Base-by-base conservation (phyloP, 2,329 filamentous ascomycete genomes). In the Zymoseptoria tritici region DNA sequence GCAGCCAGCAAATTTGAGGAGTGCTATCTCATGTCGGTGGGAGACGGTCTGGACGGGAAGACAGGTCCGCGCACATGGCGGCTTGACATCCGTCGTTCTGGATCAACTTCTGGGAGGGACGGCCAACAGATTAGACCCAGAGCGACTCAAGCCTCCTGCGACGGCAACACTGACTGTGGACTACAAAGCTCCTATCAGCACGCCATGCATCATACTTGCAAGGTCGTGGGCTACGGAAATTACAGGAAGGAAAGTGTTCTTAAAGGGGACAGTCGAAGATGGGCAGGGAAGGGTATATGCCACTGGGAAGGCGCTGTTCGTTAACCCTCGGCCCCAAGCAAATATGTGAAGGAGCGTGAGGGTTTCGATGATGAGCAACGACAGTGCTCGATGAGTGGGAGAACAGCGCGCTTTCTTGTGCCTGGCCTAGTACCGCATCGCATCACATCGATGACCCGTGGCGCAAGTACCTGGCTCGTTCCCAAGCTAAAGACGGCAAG, bases 161-260 rank as follows among this genome's bases (percentile, higher is more conserved):
- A 68, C 68, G 16, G 68, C 66, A 31, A 62, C 57, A 5, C 56
- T 68, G 60, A 65, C 60, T 9, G 62, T 66, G 5, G 64, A 68
- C 22, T 70, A 68, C 36, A 62, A 65, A 53, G 60, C 58, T 19
- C 66, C 66, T 2, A 57, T 68, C 19, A 46, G 11, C 6, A 68
- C 64, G 24, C 67, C 67, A 5, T 56, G 60, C 16, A 59, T 70
- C 3, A 19, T 67, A 9, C 22, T 67, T 11, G 63, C 60, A 8
- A 55, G 68, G 22, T 54, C 62, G 3, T 68, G 68, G 67, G 55
- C 57, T 36, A 59, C 58, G 8, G 57, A 61, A 52, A 52, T 63
- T 4, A 55, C 46, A 16, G 61, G 64, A 24, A 60, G 66, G 57
- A 67, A 68, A 58, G 56, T 64, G 3, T 66, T 62, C 58, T 24